Percentiles rank a stretch among this genome's conserved stretches.
phyloP scores from a whole-genome alignment of 345 rosid genomes.

The Salix purpurea region DNA sequence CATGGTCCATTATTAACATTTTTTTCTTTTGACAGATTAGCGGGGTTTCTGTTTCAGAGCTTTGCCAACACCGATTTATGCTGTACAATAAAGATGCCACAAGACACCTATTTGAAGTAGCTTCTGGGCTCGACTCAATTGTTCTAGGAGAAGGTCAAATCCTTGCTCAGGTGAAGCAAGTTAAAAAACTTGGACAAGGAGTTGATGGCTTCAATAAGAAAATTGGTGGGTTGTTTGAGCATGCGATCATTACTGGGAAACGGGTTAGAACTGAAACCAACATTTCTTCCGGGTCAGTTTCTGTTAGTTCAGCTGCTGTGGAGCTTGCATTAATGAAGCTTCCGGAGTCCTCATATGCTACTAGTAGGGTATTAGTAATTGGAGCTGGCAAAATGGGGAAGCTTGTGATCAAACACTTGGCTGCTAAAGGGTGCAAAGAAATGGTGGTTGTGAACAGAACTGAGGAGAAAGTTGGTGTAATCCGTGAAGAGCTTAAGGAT shows the following conservation, averaged over 20 bases:
- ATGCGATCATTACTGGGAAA: constrained; percentile 26
- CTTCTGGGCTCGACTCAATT: constrained; percentile 24
- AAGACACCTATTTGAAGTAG: constrained; percentile 21
- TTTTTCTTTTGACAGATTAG: constrained; percentile 18
- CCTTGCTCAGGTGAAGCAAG: constrained; percentile 28
- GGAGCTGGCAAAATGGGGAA: constrained; percentile 30
- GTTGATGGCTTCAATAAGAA: constrained; percentile 20
- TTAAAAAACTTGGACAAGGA: constrained; percentile 26
- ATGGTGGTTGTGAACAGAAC: constrained; percentile 23
- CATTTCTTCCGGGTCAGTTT: constrained; percentile 23
- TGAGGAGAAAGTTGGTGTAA: constrained; percentile 18
- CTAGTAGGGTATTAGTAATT: constrained; percentile 14
- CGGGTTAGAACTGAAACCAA: constrained; percentile 24
- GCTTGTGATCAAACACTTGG: constrained; percentile 24
- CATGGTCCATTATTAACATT: neutral
- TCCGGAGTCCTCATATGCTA: constrained; percentile 12
- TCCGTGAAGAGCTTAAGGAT: constrained; percentile 19
- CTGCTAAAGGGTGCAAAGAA: constrained; percentile 22
- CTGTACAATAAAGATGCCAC: constrained; percentile 20
- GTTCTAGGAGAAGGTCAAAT: constrained; percentile 28
- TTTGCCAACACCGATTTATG: constrained; percentile 21
- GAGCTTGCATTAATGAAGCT: constrained; percentile 21
- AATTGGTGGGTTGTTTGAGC: constrained; percentile 24
- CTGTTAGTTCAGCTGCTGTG: constrained; percentile 29
- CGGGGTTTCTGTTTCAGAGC: constrained; percentile 17